Evolutionary conservation across 2,329 filamentous ascomycete species (phyloP).

Genomic region (Clonostachys chloroleuca): DNA sequence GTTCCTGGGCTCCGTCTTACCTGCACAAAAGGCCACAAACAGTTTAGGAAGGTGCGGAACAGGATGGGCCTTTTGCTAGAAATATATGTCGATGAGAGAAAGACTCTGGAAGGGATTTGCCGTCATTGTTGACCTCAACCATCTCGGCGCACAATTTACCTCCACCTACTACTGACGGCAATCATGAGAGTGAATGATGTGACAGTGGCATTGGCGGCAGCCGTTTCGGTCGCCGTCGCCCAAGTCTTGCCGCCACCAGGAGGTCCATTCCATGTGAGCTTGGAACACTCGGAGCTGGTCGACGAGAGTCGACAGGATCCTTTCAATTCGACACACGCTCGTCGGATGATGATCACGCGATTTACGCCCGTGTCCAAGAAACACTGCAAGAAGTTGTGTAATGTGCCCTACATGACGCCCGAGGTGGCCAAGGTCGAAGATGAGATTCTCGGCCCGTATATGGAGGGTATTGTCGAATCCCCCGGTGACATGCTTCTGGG

Average conservation of each 20-base stretch:
- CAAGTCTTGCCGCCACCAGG: background rate
- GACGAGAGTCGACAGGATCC: constrained; percentile 3
- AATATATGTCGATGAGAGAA: no score
- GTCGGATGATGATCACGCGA: constrained; percentile 4
- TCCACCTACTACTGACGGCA: no score
- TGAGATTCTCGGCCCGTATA: constrained; percentile 7
- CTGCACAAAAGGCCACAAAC: no score
- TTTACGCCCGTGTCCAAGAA: constrained; percentile 10
- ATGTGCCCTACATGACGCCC: constrained; percentile 11
- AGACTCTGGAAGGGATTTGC: no score
- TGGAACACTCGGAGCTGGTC: constrained; percentile 1
- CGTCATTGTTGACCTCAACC: no score
- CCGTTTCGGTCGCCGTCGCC: background rate
- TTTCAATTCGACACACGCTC: constrained; percentile 1
- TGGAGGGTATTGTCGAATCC: constrained; percentile 7
- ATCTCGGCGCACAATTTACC: no score
- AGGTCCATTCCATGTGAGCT: constrained; percentile 1
- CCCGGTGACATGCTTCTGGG: constrained; percentile 6
- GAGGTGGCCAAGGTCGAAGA: constrained; percentile 10
- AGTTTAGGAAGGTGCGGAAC: no score
- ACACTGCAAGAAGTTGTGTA: constrained; percentile 10
- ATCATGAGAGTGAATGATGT: background rate
- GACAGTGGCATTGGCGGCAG: background rate
- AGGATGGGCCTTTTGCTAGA: no score
- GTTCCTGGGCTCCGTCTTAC: no score